A percentile compares a stretch with the other conserved stretches of the same genome.
phyloP scores from a whole-genome alignment of 1,139 yeast genomes.

The Meyerozyma smithsonii region DNA sequence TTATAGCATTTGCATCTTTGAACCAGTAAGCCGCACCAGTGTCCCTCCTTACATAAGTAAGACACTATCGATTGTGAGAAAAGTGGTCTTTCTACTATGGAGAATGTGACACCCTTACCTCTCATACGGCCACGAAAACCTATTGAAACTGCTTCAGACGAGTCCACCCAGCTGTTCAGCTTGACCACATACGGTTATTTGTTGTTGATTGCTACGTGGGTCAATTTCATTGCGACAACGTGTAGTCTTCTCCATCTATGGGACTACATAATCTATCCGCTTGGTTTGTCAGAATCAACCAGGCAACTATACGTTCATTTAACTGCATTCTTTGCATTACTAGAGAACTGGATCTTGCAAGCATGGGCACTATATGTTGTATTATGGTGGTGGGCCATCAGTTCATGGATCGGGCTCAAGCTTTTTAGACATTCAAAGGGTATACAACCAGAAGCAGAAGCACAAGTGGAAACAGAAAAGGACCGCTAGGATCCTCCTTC shows the following conservation, averaged over 20 bases:
- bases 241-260: slow-evolving; percentile 43
- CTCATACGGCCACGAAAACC: slow-evolving; percentile 6
- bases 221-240: slow-evolving; percentile 35
- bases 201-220: slow-evolving; percentile 35
- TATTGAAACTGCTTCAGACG: neutral
- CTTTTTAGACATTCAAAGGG: slow-evolving; percentile 74
- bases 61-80: too few relatives aligned
- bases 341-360: slow-evolving; percentile 47
- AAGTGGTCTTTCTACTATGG: slow-evolving; percentile 1
- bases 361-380: slow-evolving; percentile 54
- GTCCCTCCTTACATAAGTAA: too few relatives aligned
- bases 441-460: slow-evolving; percentile 11
- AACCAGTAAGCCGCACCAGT: too few relatives aligned
- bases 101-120: slow-evolving; percentile 10
- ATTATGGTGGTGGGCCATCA: slow-evolving; percentile 72
- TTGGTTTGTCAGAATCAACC: slow-evolving; percentile 11
- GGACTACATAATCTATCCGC: slow-evolving; percentile 36
- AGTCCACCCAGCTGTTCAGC: neutral
- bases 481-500: slow-evolving; percentile 58
- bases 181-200: slow-evolving; percentile 30
- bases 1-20: too few relatives aligned
- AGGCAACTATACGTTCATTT: slow-evolving; percentile 14
- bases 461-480: too few relatives aligned
- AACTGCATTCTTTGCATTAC: slow-evolving; percentile 14
- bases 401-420: slow-evolving; percentile 76